Base-by-base conservation (phyloP, 371 early-diverging fungal genomes). In the Mortierella sp. region DNA sequence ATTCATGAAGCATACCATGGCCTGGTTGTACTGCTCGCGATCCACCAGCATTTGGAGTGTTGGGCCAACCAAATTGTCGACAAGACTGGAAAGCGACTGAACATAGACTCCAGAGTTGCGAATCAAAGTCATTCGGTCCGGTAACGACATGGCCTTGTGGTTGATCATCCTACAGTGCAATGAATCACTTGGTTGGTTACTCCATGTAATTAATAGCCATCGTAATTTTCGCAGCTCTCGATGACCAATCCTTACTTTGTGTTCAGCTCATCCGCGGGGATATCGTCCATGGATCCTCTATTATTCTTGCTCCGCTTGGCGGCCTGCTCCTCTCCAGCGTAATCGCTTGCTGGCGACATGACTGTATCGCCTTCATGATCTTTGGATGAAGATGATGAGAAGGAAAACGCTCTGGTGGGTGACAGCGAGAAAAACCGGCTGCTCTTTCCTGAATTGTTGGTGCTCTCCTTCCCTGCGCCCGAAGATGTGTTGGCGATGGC, bases 51-150 rank as follows among this genome's bases (percentile, higher is more conserved):
- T 66, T 71, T 89, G 88, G 1, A 88, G 85, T 2, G 90, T 86
- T 4, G 93, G 93, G 8, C 87, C 78, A 29, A 92, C 86, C 44
- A 92, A 73, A 24, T 89, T 89, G 66, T 93, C 93, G 2, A 92
- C 87, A 55, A 90, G 71, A 74, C 85, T 86, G 0, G 88, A 87
- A 10, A 90, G 76, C 14, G 90, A 86, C 24, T 90, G 89, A 3
- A 90, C 90, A 85, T 91, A 92, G 2, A 90, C 86, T 4, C 90
- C 88, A 9, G 91, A 86, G 68, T 92, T 90, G 29, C 91, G 88
- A 26, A 90, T 76, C 47, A 88, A 66, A 0, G 89, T 87, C 85
- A 91, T 85, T 13, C 74, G 68, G 29, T 87, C 79, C 0, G 87
- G 76, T 39, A 85, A 65, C 14, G 85, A 66, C 76, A 74, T 74